These are phyloP conservation scores for Solanum hybrid DNA, from an alignment of 305 asterid species.

Conservation along the genomic window DNA sequence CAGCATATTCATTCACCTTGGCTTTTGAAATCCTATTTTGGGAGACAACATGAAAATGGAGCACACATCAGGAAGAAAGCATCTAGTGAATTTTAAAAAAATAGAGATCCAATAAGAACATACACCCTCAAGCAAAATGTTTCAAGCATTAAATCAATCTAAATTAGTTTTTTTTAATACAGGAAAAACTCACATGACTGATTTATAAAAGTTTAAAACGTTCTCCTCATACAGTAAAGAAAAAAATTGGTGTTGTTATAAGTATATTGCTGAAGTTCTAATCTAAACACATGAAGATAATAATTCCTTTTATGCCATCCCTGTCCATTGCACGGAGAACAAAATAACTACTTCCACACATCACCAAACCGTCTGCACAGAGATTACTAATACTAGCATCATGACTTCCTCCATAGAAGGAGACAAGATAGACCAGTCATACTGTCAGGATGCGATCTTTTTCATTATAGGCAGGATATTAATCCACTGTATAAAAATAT, in stretches of 20 bases:
- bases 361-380: neutral
- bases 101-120: neutral
- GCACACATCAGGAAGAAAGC: neutral
- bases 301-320: neutral
- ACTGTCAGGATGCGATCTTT: neutral
- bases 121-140: neutral
- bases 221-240: neutral
- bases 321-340: neutral
- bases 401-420: neutral
- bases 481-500: neutral
- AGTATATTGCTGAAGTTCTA: neutral
- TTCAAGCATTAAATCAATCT: neutral
- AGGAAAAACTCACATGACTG: neutral
- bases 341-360: neutral
- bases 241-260: neutral
- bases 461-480: neutral
- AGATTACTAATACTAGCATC: neutral
- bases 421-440: neutral
- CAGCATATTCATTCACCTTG: slow-evolving; percentile 53
- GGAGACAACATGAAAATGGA: slow-evolving; percentile 3
- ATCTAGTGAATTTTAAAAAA: neutral
- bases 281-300: neutral
- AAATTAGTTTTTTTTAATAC: neutral
- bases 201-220: neutral
- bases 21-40: slow-evolving; percentile 59